Evolutionary conservation across 192 early-diverging fungal species (phyloP), one percentile per base, ranked within the genome.

Genomic region (Diversispora epigaea): DNA sequence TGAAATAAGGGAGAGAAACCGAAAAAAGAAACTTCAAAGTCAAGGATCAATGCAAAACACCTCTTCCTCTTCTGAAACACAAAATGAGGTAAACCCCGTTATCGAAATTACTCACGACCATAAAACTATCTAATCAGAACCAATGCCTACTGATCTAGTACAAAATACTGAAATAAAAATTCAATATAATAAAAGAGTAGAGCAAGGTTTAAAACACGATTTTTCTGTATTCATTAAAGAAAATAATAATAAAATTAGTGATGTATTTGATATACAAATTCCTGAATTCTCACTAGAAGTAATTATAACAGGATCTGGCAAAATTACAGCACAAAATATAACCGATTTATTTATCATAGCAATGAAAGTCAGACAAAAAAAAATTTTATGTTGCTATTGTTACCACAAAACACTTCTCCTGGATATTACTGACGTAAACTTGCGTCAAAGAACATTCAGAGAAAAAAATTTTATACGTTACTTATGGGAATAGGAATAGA

Each of bases 191-290:
- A 22, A 56, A 71, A 71, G 21, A 44, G 69, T 71, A 56, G 69
- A 71, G 55, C 69, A 44, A 71, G 69, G 19, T 40, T 71, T 71
- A 71, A 71, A 32, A 19, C 54, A 57, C 39, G 39, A 57, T 2
- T 58, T 71, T 43, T 71, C 69, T 57, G 15, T 40, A 11, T 57
- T 25, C 50, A 40, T 58, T 43, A 71, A 57, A 71, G 12, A 71
- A n/a, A 57, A 71, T 71, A 71, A 56, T 44, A 55, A 57, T 58
- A 56, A 71, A 43, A 50, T 57, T 71, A 57, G 19, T 71, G 19
- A 71, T 50, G 39, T 71, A 55, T 57, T 71, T 71, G 44, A 69
- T 69, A 69, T 69, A 50, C 68, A 69, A 39, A 69, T 69, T 52
- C 68, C 68, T 52, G 68, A 32, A 32, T 32, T 32, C 2, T 32